Evolutionary conservation across 202 grass and related monocot genomes (phyloP).

Genomic region (Musa balbisiana): DNA sequence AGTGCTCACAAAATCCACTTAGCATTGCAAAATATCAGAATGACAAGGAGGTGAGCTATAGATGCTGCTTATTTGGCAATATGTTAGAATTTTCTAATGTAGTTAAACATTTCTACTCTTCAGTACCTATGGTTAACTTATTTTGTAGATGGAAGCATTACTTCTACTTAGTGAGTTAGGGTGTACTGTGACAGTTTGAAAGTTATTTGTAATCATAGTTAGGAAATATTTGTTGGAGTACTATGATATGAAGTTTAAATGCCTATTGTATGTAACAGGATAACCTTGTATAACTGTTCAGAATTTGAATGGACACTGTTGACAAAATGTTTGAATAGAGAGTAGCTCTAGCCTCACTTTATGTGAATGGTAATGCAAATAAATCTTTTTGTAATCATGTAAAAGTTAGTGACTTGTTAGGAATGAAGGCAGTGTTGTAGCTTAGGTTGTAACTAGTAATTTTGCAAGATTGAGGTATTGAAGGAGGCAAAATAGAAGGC

Average conservation of each 20-base stretch:
- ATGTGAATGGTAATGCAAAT: too few species aligned
- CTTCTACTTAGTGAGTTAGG: neutral
- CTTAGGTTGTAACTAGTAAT: neutral
- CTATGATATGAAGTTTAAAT: neutral
- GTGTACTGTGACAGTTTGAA: neutral
- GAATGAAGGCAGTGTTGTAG: too few species aligned
- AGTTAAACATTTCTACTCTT: slow-evolving; percentile 1
- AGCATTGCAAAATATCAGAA: slow-evolving; percentile 99
- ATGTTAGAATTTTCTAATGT: neutral
- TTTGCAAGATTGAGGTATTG: neutral
- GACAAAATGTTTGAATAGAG: too few species aligned
- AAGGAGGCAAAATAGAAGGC: neutral
- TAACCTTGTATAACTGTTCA: too few species aligned
- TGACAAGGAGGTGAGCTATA: slow-evolving; percentile 72
- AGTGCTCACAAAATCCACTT: slow-evolving; percentile 95
- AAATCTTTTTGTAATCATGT: too few species aligned
- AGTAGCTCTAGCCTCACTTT: too few species aligned
- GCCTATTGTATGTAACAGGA: too few species aligned
- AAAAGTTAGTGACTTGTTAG: too few species aligned
- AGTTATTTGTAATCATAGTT: neutral
- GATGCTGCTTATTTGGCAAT: neutral
- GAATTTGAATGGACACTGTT: too few species aligned
- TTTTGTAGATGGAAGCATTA: neutral
- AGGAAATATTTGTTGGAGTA: neutral
- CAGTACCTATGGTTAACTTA: too few species aligned